Evolutionary conservation across 192 early-diverging fungal species (phyloP).

Genomic region (Backusella macrospora): DNA sequence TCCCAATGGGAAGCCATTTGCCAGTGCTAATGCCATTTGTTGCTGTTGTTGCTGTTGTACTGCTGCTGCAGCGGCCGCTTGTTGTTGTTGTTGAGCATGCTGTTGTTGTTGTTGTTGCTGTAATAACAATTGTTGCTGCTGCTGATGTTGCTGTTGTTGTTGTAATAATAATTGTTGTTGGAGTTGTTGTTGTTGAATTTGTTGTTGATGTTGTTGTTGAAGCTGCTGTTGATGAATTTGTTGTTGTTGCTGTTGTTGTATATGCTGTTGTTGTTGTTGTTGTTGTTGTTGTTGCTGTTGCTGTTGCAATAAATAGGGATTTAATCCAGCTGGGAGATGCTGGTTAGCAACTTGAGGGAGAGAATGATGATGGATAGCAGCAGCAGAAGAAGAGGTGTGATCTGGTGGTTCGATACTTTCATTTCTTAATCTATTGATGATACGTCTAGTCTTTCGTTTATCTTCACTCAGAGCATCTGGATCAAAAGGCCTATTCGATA

Average conservation of each 20-base stretch:
- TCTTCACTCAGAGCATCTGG: constrained; percentile 6
- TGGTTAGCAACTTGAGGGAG: background rate
- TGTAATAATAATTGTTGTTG: background rate
- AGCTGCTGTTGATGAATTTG: background rate
- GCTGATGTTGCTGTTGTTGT: background rate
- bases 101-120: background rate
- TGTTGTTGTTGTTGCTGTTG: constrained; percentile 1
- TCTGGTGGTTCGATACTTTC: constrained; percentile 17
- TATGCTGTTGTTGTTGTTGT: background rate
- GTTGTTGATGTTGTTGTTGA: background rate
- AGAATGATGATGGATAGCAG: background rate
- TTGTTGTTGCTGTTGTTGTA: background rate
- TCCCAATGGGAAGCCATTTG: background rate
- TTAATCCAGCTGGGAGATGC: background rate
- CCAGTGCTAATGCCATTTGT: background rate
- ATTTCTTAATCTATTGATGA: constrained; percentile 9
- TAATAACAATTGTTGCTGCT: background rate
- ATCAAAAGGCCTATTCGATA: constrained; percentile 30
- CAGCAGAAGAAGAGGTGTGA: background rate
- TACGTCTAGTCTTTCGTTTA: constrained; percentile 2
- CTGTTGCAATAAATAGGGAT: constrained; percentile 15
- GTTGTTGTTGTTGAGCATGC: background rate
- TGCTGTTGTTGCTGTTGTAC: background rate
- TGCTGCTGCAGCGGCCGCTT: background rate
- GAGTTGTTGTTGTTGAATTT: background rate